These are phyloP conservation scores for Prosopis cineraria DNA, from an alignment of 306 rosid genomes.

Conservation along the genomic window DNA sequence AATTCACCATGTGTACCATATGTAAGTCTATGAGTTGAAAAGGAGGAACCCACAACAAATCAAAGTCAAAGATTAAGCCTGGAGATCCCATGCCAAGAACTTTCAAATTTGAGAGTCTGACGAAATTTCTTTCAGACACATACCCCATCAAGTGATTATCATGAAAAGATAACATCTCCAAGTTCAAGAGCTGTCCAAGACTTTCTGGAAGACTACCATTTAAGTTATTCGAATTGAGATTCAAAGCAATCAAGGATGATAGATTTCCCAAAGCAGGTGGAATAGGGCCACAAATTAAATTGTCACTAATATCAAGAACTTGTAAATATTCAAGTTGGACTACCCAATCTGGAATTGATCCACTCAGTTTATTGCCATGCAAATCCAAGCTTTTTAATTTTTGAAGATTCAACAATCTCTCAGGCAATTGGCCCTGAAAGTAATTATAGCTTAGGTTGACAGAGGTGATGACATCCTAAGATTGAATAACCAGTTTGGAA, in stretches of 20 bases:
- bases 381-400: too few species aligned
- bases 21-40: not conserved
- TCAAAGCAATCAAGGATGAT: not conserved
- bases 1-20: not conserved
- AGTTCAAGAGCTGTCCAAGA: not conserved
- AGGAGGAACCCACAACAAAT: constrained; percentile 16
- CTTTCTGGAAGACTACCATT: not conserved
- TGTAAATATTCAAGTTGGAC: not conserved
- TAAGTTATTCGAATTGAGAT: not conserved
- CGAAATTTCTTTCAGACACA: not conserved
- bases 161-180: not conserved
- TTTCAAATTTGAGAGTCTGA: not conserved
- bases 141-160: not conserved
- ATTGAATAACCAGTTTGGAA: not conserved
- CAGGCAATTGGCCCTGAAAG: not conserved
- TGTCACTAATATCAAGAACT: not conserved
- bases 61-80: not conserved
- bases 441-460: not conserved
- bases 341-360: not conserved
- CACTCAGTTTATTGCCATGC: not conserved
- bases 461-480: not conserved
- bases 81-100: not conserved
- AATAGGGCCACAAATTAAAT: not conserved
- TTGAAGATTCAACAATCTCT: not conserved
- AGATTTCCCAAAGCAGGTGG: not conserved